Conservation (phyloP, 2,329 filamentous ascomycete genomes). For the Neofusicoccum sp. region DNA sequence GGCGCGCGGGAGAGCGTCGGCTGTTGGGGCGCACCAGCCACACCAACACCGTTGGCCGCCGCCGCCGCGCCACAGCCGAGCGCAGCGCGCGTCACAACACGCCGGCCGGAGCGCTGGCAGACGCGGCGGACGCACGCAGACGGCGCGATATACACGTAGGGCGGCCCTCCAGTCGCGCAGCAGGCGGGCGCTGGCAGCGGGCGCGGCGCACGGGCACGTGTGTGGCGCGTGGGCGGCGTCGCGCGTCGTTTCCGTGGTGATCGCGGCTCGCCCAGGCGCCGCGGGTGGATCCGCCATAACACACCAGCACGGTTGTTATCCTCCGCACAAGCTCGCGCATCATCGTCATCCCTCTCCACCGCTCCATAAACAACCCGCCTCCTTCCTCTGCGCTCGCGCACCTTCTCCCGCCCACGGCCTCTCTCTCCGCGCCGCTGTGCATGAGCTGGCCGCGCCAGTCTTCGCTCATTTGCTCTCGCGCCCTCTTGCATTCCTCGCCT, state of each 20-base stretch:
- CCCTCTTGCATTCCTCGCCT: constrained; percentile 34
- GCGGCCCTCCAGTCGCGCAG: too few species aligned
- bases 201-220: too few species aligned
- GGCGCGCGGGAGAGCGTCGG: background rate
- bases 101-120: too few species aligned
- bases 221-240: background rate
- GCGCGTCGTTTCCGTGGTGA: constrained; percentile 27
- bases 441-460: constrained; percentile 23
- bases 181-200: too few species aligned
- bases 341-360: constrained; percentile 26
- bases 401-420: constrained; percentile 25
- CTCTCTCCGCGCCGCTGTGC: constrained; percentile 27
- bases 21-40: background rate
- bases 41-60: background rate
- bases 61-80: background rate
- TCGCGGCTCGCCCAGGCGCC: constrained; percentile 26
- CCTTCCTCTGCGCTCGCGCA: constrained; percentile 28
- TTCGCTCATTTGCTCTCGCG: constrained; percentile 29
- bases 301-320: constrained; percentile 5
- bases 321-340: constrained; percentile 28
- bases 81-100: background rate
- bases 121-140: too few species aligned
- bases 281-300: background rate
- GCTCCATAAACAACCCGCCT: constrained; percentile 16
- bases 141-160: too few species aligned